Conservation (phyloP, 202 grass and related monocot species). For the Setaria viridis region DNA sequence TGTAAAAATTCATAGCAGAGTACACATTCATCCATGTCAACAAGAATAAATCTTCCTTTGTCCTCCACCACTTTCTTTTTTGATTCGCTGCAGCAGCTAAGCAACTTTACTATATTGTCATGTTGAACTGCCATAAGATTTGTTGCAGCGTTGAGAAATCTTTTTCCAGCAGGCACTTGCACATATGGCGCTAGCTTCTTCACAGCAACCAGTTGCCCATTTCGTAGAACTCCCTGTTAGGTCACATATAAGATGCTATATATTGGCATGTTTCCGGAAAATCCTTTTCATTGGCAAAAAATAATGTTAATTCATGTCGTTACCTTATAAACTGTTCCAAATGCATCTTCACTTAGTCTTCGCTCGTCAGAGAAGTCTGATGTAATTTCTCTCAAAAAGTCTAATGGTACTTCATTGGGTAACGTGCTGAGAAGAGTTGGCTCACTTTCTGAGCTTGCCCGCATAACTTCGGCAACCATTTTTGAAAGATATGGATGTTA, state of each 20-base stretch:
- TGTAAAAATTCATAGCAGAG: conserved; percentile 36
- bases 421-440: background rate
- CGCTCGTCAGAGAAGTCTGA: background rate
- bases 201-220: background rate
- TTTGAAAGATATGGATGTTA: too few species aligned
- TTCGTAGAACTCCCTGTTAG: background rate
- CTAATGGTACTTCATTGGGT: background rate
- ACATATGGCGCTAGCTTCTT: background rate
- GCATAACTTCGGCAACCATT: too few species aligned
- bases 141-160: background rate
- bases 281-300: background rate
- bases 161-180: background rate
- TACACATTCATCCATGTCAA: background rate
- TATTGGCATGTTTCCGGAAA: too few species aligned
- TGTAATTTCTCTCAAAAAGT: background rate
- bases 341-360: background rate
- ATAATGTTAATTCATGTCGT: background rate
- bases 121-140: conserved; percentile 17
- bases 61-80: background rate
- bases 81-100: background rate
- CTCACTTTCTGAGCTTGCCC: too few species aligned
- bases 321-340: conserved; percentile 24
- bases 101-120: conserved; percentile 7
- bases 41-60: background rate
- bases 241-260: background rate